Base-by-base conservation (phyloP, 2,329 filamentous ascomycete species). In the Sordariomycetes sp. region DNA sequence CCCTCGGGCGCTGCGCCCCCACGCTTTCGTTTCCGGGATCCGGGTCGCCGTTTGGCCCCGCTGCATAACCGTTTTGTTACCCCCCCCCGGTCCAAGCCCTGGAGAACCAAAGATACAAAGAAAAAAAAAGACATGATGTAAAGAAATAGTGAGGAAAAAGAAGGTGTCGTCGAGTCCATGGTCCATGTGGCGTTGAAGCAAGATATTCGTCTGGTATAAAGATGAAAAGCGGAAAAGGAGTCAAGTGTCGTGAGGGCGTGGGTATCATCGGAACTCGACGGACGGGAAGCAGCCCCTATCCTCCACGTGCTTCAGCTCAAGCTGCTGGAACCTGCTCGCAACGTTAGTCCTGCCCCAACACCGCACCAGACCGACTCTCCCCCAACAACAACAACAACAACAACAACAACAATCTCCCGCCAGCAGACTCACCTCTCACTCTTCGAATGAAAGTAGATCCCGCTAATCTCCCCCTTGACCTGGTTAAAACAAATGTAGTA, bases 401-500 rank as follows among this genome's bases (percentile, higher is more conserved):
- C n/a, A n/a, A n/a, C n/a, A n/a, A n/a, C n/a, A n/a, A n/a, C n/a
- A n/a, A n/a, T n/a, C n/a, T n/a, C n/a, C n/a, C n/a, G n/a, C n/a
- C n/a, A n/a, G n/a, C 8, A 36, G 15, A 36, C 35, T 36, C 72
- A 96, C 89, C 92, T 96, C 75, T 97, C 92, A 73, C 91, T 97
- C 75, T 95, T 96, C 13, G 89, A 88, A 73, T 99, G 94, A 69
- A 96, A 99, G 72, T 99, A 99, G 59, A 97, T 96, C 20, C 94
- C 94, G 66, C 84, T 91, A 48, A 99, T 87, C 61, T 81, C 85
- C 8, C 92, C 94, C 61, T 85, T 81, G 54, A 90, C 75, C 71
- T 97, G 92, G 70, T 97, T 96, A 75, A 97, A 97, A 74, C 91
- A 96, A 63, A 99, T 97, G 67, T 99, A 99, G 69, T 97, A 99